Percentiles rank a stretch among this genome's conserved stretches.
Conservation (phyloP, 163 green algal species). For the Dunaliella salina region DNA sequence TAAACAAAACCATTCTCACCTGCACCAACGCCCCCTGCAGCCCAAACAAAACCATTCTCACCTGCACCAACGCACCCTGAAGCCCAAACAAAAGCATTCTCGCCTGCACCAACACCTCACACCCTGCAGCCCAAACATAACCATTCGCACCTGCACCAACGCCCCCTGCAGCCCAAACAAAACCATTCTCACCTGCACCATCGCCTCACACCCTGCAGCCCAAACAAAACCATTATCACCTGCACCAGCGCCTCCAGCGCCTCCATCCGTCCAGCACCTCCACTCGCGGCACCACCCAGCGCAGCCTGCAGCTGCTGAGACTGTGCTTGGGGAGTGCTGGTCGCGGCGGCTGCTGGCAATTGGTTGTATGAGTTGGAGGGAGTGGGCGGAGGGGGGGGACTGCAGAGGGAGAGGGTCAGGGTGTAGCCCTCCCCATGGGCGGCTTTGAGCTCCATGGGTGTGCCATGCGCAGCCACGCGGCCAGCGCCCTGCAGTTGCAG, state of each 20-base stretch:
- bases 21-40: too few relatives aligned
- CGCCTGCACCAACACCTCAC: too few relatives aligned
- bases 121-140: too few relatives aligned
- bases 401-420: slow-evolving; percentile 42
- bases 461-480: slow-evolving; percentile 42
- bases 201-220: too few relatives aligned
- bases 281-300: too few relatives aligned
- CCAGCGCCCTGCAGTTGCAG: slow-evolving; percentile 27
- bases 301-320: neutral
- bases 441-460: slow-evolving; percentile 47
- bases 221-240: neutral
- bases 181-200: neutral
- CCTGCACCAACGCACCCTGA: too few relatives aligned
- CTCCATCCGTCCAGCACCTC: neutral
- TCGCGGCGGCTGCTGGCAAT: neutral
- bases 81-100: too few relatives aligned
- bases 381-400: neutral
- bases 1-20: too few relatives aligned
- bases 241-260: neutral
- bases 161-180: too few relatives aligned
- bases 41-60: too few relatives aligned
- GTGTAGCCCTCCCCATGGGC: slow-evolving; percentile 68
- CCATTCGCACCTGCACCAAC: too few relatives aligned
- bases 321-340: neutral
- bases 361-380: neutral